Percentiles rank a stretch among this genome's conserved stretches.
Conservation (phyloP, 2,329 filamentous ascomycete species). For the Chaetomiaceae sp. region DNA sequence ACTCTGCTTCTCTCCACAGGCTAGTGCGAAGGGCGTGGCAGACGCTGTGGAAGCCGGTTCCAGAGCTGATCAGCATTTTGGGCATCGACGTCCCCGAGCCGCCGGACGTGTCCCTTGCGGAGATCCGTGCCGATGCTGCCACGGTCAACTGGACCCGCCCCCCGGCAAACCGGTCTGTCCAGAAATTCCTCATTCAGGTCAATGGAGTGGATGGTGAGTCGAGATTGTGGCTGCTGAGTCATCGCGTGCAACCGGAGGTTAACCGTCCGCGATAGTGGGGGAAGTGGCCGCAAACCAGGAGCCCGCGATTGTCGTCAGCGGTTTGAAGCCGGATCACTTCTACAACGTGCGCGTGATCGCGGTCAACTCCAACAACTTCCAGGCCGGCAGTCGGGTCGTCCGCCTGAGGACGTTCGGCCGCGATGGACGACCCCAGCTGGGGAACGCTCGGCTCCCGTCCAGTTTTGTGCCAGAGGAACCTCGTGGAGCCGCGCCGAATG, state of each 20-base stretch:
- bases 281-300: conserved; percentile 72
- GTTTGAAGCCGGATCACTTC: conserved; percentile 77
- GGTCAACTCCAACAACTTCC: conserved; percentile 86
- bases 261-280: conserved; percentile 56
- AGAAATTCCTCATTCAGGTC: conserved; percentile 86
- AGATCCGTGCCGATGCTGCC: conserved; percentile 79
- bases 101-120: conserved; percentile 83
- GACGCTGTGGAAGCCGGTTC: conserved; percentile 84
- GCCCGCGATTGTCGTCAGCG: conserved; percentile 84
- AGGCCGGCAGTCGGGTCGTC: conserved; percentile 79
- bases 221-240: conserved; percentile 1
- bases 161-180: conserved; percentile 57
- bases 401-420: conserved; percentile 70
- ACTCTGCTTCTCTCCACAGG: conserved; percentile 41
- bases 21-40: conserved; percentile 79
- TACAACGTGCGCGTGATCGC: conserved; percentile 93
- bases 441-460: conserved; percentile 49
- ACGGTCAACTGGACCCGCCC: conserved; percentile 87
- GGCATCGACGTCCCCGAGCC: conserved; percentile 89
- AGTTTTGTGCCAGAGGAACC: conserved; percentile 51
- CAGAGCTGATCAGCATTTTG: conserved; percentile 82
- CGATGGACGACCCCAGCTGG: conserved; percentile 57
- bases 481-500: conserved; percentile 33
- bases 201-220: conserved; percentile 81
- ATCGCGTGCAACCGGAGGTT: conserved; percentile 12